phyloP scores from a whole-genome alignment of 495 filamentous ascomycete genomes.

The Aspergillus heteromorphus region DNA sequence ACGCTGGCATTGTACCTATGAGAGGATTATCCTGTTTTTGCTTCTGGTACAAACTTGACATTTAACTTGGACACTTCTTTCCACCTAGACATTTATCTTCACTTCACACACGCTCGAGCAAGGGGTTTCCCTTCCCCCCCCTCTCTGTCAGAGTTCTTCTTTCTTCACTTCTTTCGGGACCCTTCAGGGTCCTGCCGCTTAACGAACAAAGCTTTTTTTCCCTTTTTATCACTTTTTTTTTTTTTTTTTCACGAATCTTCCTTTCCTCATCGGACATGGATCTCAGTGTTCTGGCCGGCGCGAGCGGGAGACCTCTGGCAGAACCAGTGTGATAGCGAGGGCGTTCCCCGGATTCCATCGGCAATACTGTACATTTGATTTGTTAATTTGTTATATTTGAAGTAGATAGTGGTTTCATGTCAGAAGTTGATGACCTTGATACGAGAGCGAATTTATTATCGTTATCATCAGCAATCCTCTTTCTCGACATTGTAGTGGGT shows the following conservation, averaged over 20 bases:
- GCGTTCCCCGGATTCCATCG: background rate
- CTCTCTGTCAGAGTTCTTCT: background rate
- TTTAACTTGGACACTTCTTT: slow-evolving; percentile 6
- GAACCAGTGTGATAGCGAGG: background rate
- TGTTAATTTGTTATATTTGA: background rate
- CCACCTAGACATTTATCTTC: slow-evolving; percentile 9
- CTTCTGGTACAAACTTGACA: slow-evolving; percentile 22
- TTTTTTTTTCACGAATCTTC: slow-evolving; percentile 6
- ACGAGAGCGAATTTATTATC: background rate
- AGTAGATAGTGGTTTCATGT: background rate
- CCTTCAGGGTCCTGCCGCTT: slow-evolving; percentile 3
- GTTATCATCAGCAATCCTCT: background rate
- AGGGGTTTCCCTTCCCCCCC: background rate
- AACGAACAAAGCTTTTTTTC: slow-evolving; percentile 13
- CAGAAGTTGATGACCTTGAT: background rate
- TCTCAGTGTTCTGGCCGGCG: slow-evolving; percentile 6
- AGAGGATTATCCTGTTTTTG: slow-evolving; percentile 16
- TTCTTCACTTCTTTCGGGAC: slow-evolving; percentile 13
- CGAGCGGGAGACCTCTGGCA: background rate
- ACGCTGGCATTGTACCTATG: slow-evolving; percentile 30
- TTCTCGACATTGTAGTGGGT: too few relatives aligned
- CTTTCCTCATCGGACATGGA: slow-evolving; percentile 6
- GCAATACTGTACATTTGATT: background rate
- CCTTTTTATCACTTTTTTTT: slow-evolving; percentile 9
- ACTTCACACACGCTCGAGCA: background rate